Evolutionary conservation across 305 asterid genomes (phyloP).

Genomic region (Solanum chacoense): DNA sequence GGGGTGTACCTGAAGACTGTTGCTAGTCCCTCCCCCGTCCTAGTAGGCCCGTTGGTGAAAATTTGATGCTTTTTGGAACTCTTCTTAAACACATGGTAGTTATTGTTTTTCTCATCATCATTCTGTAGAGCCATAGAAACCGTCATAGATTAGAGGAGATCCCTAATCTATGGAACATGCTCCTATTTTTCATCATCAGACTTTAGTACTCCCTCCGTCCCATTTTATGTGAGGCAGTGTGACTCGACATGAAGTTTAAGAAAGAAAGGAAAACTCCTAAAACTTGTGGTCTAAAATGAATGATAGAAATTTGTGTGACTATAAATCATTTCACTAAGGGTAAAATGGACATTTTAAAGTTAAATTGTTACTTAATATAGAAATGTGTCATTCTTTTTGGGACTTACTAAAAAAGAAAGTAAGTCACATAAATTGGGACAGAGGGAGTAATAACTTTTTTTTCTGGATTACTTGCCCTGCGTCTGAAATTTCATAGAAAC

Average conservation of each 20-base stretch:
- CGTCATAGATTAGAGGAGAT: background rate
- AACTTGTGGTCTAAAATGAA: no score
- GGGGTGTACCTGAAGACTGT: background rate
- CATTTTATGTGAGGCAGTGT: no score
- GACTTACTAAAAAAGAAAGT: no score
- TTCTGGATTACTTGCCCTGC: background rate
- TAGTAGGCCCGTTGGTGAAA: background rate
- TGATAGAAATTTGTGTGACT: no score
- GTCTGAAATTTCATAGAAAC: background rate
- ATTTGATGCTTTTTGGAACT: background rate
- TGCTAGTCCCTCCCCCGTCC: background rate
- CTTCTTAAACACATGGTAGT: background rate
- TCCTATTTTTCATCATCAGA: background rate
- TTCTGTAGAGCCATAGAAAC: background rate
- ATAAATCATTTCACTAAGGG: no score
- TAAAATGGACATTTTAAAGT: no score
- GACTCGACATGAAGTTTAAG: no score
- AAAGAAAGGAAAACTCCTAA: no score
- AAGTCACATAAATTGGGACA: no score
- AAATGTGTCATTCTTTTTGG: no score
- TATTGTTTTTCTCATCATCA: background rate
- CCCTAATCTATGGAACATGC: background rate
- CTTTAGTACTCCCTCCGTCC: background rate
- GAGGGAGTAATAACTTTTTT: background rate
- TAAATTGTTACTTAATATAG: no score